Evolutionary conservation across 2,329 filamentous ascomycete genomes (phyloP).

Genomic region (Aspergillus novoparasiticus): DNA sequence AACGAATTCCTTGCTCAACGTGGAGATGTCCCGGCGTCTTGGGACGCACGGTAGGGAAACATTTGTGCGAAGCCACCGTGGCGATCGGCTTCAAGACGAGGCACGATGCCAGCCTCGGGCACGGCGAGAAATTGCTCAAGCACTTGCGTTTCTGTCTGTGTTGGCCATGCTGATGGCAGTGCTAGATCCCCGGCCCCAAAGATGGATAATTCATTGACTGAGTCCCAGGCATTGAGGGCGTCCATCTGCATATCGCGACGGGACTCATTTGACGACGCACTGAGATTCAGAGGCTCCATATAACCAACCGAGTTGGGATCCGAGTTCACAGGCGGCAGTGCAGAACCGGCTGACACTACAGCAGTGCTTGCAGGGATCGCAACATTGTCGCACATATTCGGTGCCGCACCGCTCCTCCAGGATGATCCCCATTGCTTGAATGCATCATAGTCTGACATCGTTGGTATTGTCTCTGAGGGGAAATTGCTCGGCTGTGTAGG

Average conservation of each 20-base stretch:
- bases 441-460: conserved; percentile 18
- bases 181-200: conserved; percentile 17
- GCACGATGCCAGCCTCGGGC: background rate
- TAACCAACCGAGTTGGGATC: background rate
- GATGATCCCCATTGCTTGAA: conserved; percentile 24
- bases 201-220: conserved; percentile 16
- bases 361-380: background rate
- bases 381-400: background rate
- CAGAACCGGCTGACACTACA: background rate
- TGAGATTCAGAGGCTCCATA: background rate
- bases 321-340: background rate
- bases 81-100: background rate
- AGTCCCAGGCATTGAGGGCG: conserved; percentile 14
- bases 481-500: background rate
- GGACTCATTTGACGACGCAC: background rate
- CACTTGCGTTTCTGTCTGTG: conserved; percentile 23
- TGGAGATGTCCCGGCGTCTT: background rate
- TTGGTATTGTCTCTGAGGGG: background rate
- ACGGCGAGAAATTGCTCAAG: conserved; percentile 23
- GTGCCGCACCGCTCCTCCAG: background rate
- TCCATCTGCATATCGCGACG: background rate
- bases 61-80: background rate
- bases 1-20: background rate
- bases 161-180: conserved; percentile 18
- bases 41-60: background rate